Conservation (phyloP, 352 stramenopile genomes). For the Phytophthora tubulina region DNA sequence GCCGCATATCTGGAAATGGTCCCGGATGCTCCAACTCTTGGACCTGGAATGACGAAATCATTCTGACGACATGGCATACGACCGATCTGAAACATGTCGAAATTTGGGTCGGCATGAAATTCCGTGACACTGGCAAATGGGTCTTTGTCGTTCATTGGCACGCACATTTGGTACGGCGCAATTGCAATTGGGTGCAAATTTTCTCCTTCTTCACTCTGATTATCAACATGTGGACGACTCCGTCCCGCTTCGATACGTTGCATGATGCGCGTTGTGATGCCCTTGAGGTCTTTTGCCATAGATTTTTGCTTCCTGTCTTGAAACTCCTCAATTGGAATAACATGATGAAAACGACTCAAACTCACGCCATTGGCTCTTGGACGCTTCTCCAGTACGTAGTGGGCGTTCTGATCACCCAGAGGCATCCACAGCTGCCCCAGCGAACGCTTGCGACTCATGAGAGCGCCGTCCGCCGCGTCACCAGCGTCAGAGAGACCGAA, state of each 20-base stretch:
- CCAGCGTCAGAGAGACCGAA: constrained; percentile 48
- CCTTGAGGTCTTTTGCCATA: constrained; percentile 53
- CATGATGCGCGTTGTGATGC: constrained; percentile 65
- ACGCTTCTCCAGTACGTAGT: constrained; percentile 66
- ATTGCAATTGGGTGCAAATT: neutral
- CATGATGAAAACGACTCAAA: constrained; percentile 69
- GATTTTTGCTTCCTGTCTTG: constrained; percentile 11
- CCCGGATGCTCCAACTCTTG: constrained; percentile 73
- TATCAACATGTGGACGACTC: constrained; percentile 8
- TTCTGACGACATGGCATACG: constrained; percentile 81
- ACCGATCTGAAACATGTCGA: constrained; percentile 87
- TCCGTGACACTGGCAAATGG: constrained; percentile 67
- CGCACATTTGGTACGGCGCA: constrained; percentile 63
- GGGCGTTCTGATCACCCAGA: constrained; percentile 77
- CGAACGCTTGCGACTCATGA: constrained; percentile 46
- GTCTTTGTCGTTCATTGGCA: constrained; percentile 78
- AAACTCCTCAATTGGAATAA: constrained; percentile 32
- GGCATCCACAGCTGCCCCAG: constrained; percentile 76
- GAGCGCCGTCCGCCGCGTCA: constrained; percentile 18
- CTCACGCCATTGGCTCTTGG: constrained; percentile 60
- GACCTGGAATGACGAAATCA: constrained; percentile 82
- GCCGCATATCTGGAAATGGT: constrained; percentile 82
- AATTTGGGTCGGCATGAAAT: constrained; percentile 53
- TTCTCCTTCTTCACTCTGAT: constrained; percentile 19
- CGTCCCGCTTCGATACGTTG: constrained; percentile 50